These are phyloP conservation scores for Dryadomyces sulphureus DNA, from an alignment of 2,329 filamentous ascomycete species.

Conservation along the genomic window DNA sequence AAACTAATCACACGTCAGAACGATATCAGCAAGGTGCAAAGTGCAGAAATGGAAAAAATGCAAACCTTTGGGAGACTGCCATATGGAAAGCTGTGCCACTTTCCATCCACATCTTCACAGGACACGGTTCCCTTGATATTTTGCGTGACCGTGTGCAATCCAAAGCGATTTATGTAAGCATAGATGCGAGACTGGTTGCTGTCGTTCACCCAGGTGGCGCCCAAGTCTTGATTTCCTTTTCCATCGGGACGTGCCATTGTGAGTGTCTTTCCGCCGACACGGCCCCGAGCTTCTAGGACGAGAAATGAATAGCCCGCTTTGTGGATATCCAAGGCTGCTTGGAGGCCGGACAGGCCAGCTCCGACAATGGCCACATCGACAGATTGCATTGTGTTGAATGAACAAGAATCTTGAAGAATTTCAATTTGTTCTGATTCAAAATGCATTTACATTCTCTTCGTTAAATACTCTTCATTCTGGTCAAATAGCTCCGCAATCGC, in stretches of 20 bases:
- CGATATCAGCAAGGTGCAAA: background rate
- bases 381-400: background rate
- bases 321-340: background rate
- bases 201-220: constrained; percentile 9
- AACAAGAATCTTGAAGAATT: no score
- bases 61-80: background rate
- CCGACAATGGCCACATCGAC: constrained; percentile 1
- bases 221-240: constrained; percentile 1
- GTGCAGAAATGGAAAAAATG: background rate
- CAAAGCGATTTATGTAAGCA: background rate
- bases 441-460: no score
- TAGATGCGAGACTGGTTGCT: constrained; percentile 6
- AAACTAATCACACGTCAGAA: background rate
- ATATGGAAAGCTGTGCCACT: background rate
- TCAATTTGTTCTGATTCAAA: no score
- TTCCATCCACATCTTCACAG: background rate
- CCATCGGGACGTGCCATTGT: background rate
- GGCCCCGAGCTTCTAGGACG: background rate
- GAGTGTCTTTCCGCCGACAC: constrained; percentile 2
- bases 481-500: no score
- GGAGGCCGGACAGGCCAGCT: background rate
- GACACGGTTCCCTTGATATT: background rate
- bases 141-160: background rate
- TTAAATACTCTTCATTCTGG: no score
- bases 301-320: background rate